Evolutionary conservation across 768 basidiomycete species (phyloP).

Genomic region (Lentinus tigrinus): DNA sequence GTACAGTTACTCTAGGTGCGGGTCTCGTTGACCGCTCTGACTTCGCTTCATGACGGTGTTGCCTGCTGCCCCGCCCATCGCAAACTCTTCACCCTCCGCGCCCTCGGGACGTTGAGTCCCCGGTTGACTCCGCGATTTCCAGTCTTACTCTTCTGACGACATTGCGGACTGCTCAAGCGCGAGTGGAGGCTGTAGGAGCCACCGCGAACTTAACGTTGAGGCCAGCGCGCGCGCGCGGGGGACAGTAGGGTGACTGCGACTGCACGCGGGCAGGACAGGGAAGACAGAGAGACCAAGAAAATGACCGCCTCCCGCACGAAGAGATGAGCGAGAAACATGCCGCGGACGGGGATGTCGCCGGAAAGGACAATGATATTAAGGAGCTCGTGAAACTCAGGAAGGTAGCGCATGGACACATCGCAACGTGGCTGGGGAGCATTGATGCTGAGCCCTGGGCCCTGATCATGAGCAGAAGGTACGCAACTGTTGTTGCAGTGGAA

Average conservation of each 20-base stretch:
- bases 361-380: conserved; percentile 30
- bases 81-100: too few species aligned
- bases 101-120: conserved; percentile 22
- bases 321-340: conserved; percentile 26
- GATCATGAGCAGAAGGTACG: too few species aligned
- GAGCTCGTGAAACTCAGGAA: conserved; percentile 39
- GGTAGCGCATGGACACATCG: conserved; percentile 68
- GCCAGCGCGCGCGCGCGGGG: conserved; percentile 1
- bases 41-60: too few species aligned
- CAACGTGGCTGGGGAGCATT: conserved; percentile 74
- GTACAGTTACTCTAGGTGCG: too few species aligned
- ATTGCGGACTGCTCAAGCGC: conserved; percentile 15
- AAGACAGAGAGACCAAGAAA: neutral
- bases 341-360: conserved; percentile 5
- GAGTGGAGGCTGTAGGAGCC: conserved; percentile 8
- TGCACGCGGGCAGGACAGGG: conserved; percentile 1
- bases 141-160: conserved; percentile 40
- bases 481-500: too few species aligned
- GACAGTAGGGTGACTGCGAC: conserved; percentile 7
- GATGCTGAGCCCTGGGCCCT: too few species aligned
- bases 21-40: too few species aligned
- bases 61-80: conserved; percentile 33
- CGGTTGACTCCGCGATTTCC: conserved; percentile 48
- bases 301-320: neutral
- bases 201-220: conserved; percentile 4